Conservation (phyloP, 345 rosid species). For the Turritis glabra region DNA sequence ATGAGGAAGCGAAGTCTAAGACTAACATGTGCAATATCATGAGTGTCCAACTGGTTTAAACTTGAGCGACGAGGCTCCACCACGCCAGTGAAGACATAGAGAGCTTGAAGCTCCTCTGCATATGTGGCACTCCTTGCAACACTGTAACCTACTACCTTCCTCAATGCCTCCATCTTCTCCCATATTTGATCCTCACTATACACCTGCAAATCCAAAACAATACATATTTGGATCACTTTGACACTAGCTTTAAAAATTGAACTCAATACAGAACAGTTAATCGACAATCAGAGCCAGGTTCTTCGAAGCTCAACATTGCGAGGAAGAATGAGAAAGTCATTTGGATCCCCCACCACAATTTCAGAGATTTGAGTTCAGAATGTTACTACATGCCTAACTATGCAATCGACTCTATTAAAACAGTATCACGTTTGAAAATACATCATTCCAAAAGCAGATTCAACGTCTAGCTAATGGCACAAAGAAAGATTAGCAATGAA, state of each 20-base stretch:
- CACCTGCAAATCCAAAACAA: slow-evolving; percentile 27
- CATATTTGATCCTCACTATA: slow-evolving; percentile 53
- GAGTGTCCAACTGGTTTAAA: slow-evolving; percentile 29
- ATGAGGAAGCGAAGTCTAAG: slow-evolving; percentile 64
- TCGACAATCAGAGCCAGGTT: neutral
- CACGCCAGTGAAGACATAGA: slow-evolving; percentile 70
- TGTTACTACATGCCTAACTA: slow-evolving; percentile 6
- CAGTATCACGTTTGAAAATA: neutral
- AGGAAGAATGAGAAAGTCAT: neutral
- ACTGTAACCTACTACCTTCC: slow-evolving; percentile 63
- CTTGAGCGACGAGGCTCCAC: slow-evolving; percentile 58
- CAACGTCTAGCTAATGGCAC: neutral
- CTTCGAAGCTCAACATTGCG: neutral
- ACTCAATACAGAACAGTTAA: neutral
- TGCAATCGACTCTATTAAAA: neutral
- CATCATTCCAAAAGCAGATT: neutral
- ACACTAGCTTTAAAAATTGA: neutral
- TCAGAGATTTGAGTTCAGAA: neutral
- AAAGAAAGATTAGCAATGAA: neutral
- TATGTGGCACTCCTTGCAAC: slow-evolving; percentile 44
- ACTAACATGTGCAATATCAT: slow-evolving; percentile 45
- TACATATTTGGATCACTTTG: neutral
- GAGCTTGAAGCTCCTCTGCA: slow-evolving; percentile 65
- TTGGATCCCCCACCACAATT: neutral
- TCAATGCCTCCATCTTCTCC: slow-evolving; percentile 60